Base-by-base conservation (phyloP, 768 basidiomycete genomes). In the Lactarius deliciosus region DNA sequence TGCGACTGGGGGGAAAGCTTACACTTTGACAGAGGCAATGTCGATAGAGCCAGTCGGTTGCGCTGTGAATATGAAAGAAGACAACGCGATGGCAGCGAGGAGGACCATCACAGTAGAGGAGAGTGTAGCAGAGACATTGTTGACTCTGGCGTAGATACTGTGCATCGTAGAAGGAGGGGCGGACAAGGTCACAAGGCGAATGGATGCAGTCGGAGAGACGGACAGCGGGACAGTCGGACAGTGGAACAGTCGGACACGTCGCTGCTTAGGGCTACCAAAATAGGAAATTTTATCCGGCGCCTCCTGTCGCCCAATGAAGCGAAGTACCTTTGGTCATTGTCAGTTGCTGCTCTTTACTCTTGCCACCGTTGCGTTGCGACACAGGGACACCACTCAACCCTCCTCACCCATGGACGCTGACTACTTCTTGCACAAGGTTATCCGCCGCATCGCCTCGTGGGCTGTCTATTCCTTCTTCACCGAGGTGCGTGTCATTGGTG, bases 391-490 rank as follows among this genome's bases (percentile, higher is more conserved):
- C 25, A n/a, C 36, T 30, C 40, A 2, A 57, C 6, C 28, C 45
- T 15, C 32, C 25, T 38, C 16, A 64, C 56, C 50, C 56, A 77
- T 78, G 74, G 68, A 78, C 16, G 75, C 81, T 54, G 63, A 76
- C 45, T 78, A 78, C 67, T 54, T 83, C 54, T 76, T 89, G 66
- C 95, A 96, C 79, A 82, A 84, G 57, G 73, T 91, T 43, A 81
- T 97, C 66, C 86, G 91, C 62, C 79, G 79, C 55, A 77, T 95
- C 58, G 90, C 95, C 28, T 79, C 82, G 38, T 85, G 86, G 77
- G 90, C 93, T 2, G 83, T 93, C 13, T 81, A 85, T 75, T 89
- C 91, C 6, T 98, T 98, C 81, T 98, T 96, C 81, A 86, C 85
- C 0, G 90, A 94, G 76, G 84, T 97, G 57, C 88, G 86, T 72